These are phyloP conservation scores for Zygosaccharomyces sapae DNA, from an alignment of 1,139 yeast genomes.

Conservation along the genomic window DNA sequence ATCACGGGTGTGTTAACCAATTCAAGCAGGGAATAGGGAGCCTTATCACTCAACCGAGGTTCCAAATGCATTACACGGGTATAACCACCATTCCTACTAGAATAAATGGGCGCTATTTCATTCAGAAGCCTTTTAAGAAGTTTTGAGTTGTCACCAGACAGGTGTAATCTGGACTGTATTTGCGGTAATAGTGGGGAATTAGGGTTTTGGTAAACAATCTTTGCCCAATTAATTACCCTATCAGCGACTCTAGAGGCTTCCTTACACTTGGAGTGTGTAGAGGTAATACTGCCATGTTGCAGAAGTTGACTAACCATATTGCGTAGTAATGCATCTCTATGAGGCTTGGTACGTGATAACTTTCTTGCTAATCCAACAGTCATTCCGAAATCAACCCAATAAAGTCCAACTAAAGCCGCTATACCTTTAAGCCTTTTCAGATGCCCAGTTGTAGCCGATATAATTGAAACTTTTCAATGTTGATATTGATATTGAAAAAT, in stretches of 20 bases:
- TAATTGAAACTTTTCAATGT: neutral
- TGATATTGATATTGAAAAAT: neutral
- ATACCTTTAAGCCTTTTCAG: neutral
- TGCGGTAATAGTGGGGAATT: slow-evolving; percentile 17
- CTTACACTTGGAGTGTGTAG: slow-evolving; percentile 70
- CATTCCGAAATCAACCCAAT: slow-evolving; percentile 17
- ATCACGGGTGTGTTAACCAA: slow-evolving; percentile 64
- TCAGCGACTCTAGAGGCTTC: slow-evolving; percentile 57
- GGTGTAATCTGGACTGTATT: slow-evolving; percentile 29
- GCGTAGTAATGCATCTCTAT: slow-evolving; percentile 51
- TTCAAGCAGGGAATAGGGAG: slow-evolving; percentile 86
- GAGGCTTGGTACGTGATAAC: slow-evolving; percentile 42
- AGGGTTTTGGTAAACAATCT: slow-evolving; percentile 22
- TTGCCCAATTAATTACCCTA: slow-evolving; percentile 50
- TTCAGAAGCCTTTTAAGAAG: slow-evolving; percentile 52
- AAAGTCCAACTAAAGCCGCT: neutral
- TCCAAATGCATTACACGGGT: slow-evolving; percentile 82
- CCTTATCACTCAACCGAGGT: slow-evolving; percentile 84
- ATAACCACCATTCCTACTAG: slow-evolving; percentile 68
- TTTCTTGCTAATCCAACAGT: slow-evolving; percentile 33
- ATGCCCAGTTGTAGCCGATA: neutral
- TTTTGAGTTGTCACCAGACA: slow-evolving; percentile 34
- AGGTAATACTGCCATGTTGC: slow-evolving; percentile 62
- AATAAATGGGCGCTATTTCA: slow-evolving; percentile 62
- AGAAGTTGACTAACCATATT: slow-evolving; percentile 64